phyloP scores from a whole-genome alignment of 2,329 filamentous ascomycete species.

The Cladobotryum mycophilum region DNA sequence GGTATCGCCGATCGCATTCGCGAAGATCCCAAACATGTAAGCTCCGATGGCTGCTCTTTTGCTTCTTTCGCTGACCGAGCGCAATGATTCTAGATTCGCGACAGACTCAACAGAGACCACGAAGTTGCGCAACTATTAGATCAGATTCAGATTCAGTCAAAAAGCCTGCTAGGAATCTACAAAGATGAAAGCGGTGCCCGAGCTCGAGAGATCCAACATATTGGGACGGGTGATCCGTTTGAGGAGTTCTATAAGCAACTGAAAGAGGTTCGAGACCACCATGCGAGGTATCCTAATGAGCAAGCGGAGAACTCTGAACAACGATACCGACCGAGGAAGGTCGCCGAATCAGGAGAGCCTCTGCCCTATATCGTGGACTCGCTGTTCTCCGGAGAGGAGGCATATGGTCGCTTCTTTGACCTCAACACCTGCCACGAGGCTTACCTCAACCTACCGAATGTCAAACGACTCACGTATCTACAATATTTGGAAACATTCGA shows the following conservation, averaged over 20 bases:
- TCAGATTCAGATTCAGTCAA: slow-evolving; percentile 81
- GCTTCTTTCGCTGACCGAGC: slow-evolving; percentile 10
- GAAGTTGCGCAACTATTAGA: slow-evolving; percentile 81
- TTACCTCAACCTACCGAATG: slow-evolving; percentile 81
- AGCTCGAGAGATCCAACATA: slow-evolving; percentile 73
- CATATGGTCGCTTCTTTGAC: slow-evolving; percentile 88
- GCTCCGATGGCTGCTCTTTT: slow-evolving; percentile 24
- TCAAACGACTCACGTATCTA: slow-evolving; percentile 80
- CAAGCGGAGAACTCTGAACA: slow-evolving; percentile 91
- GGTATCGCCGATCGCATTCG: slow-evolving; percentile 82
- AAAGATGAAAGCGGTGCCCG: slow-evolving; percentile 67
- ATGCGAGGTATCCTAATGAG: slow-evolving; percentile 87
- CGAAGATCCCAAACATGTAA: slow-evolving; percentile 82
- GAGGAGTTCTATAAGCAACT: slow-evolving; percentile 88
- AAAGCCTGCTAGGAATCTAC: slow-evolving; percentile 76
- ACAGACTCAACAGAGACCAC: slow-evolving; percentile 84
- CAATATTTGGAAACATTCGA: slow-evolving; percentile 93
- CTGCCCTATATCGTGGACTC: slow-evolving; percentile 68
- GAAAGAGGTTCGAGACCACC: slow-evolving; percentile 75
- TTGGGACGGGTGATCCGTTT: slow-evolving; percentile 80
- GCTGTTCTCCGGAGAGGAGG: slow-evolving; percentile 94
- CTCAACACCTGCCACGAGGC: slow-evolving; percentile 76
- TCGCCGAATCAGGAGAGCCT: slow-evolving; percentile 57
- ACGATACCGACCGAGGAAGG: slow-evolving; percentile 70
- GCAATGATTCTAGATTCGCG: slow-evolving; percentile 59